Evolutionary conservation across 768 basidiomycete species (phyloP), one percentile per base, ranked within the genome.

Genomic region (Phanerodontia chrysosporium): DNA sequence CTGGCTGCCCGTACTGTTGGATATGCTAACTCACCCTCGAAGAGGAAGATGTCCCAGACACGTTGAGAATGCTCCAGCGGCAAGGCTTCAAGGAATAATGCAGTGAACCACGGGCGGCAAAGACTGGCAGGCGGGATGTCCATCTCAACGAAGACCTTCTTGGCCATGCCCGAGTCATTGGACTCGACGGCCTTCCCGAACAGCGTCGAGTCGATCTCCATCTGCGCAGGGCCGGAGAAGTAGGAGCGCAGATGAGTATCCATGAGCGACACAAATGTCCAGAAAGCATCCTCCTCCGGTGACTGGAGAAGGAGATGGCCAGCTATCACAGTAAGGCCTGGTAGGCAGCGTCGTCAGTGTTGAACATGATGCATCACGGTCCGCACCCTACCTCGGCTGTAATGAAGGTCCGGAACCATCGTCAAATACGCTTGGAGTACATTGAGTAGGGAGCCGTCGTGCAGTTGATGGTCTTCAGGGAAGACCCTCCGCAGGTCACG

Each of bases 211-310:
- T 93, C 92, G 8, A 93, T 85, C 63, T 92, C 90, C 57, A 91
- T 74, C 68, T 90, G 89, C 2, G 78, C 75, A 1, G 78, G 73
- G 51, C 73, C 79, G 2, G 86, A 82, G 67, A 91, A 94, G 69
- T 92, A 92, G 0, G 85, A 76, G 1, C 91, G 86, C n/a, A 92
- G 75, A 63, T 92, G 85, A 0, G 82, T 80, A 64, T 93, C 90
- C 91, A 94, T 94, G 62, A 93, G 74, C 2, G 90, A 90, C 0
- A 90, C 80, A 67, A 93, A 92, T 21, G 89, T 92, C 91, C 91
- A 94, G 70, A 94, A 94, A 0, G 89, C 91, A 63, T 94, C 92
- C 68, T 94, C 92, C 62, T 94, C 91, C 0, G 91, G 92, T 0
- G 89, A 83, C 49, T 89, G 83, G 9, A 87, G 72, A 0, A 93